phyloP scores from a whole-genome alignment of 306 rosid species.

The Quercus glauca region DNA sequence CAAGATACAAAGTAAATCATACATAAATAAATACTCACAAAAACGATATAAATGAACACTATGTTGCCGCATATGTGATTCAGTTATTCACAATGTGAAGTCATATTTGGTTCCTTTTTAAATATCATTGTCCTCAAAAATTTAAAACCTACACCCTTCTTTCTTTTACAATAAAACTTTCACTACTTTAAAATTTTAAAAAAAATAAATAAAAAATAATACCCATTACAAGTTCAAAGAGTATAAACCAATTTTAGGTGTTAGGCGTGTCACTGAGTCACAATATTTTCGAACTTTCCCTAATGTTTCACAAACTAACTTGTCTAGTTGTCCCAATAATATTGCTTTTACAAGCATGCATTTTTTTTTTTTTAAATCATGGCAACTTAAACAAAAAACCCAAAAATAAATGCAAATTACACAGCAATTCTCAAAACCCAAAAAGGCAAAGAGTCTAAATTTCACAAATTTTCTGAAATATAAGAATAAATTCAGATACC shows the following conservation, averaged over 20 bases:
- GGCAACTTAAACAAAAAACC: neutral
- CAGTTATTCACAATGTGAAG: neutral
- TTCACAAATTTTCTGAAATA: neutral
- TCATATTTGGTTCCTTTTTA: neutral
- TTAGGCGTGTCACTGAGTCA: neutral
- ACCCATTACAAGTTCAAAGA: too few relatives aligned
- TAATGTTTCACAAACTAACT: too few relatives aligned
- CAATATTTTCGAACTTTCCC: neutral
- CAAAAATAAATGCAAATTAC: neutral
- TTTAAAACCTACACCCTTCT: neutral
- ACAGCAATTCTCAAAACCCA: neutral
- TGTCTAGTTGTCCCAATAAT: neutral
- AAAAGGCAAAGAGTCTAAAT: neutral
- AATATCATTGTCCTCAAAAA: neutral
- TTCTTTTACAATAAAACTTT: too few relatives aligned
- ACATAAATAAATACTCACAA: neutral
- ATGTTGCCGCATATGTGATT: neutral
- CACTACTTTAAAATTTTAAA: too few relatives aligned
- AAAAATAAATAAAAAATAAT: too few relatives aligned
- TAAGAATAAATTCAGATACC: neutral
- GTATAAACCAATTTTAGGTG: too few relatives aligned
- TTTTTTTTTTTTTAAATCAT: neutral
- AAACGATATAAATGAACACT: neutral
- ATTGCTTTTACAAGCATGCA: neutral
- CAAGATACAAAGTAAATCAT: neutral